Evolutionary conservation across 2,329 filamentous ascomycete genomes (phyloP), one percentile per base, ranked within the genome.

Genomic region (Neonectria magnoliae): DNA sequence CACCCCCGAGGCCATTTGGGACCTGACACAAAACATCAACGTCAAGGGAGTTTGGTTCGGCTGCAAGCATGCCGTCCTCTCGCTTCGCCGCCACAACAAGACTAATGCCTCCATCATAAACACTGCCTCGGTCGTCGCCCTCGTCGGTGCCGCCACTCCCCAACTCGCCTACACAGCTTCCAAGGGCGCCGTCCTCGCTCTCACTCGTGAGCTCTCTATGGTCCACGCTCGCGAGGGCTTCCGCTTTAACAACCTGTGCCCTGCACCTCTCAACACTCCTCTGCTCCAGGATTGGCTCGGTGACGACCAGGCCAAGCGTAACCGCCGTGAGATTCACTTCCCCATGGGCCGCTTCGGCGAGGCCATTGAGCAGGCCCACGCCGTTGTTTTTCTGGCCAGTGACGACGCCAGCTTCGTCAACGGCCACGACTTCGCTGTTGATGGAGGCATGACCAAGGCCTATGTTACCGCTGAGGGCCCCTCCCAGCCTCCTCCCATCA

Each of bases 1-100:
- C 78, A 97, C 94, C 1, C 90, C 93, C 55, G 93, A 97, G 83
- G 90, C 88, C 74, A 94, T 98, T 83, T 98, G 94, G 94, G 93
- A 98, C 75, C 83, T 97, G 71, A 98, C 94, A 5, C 93, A 97
- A 67, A 90, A 89, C 78, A 97, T 97, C 84, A 98, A 98, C 80
- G 94, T 97, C 80, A 98, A 98, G 87, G 94, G 94, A 47, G 94
- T 98, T n/a, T 97, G 94, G 94, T 98, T 89, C 79, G 94, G 94
- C 65, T 91, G 90, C 87, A 98, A 97, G 86, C 93, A 97, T 79
- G 93, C 94, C 7, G 90, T 98, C 29, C 84, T 95, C 55, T 88
- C 92, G 48, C 85, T 98, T 73, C 91, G 94, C 69, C 90, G 89
- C 73, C 85, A 97, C 84, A 87, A 87, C 60, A 98, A 98, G 88